phyloP scores from a whole-genome alignment of 495 filamentous ascomycete species.

The Daldinia bambusicola region DNA sequence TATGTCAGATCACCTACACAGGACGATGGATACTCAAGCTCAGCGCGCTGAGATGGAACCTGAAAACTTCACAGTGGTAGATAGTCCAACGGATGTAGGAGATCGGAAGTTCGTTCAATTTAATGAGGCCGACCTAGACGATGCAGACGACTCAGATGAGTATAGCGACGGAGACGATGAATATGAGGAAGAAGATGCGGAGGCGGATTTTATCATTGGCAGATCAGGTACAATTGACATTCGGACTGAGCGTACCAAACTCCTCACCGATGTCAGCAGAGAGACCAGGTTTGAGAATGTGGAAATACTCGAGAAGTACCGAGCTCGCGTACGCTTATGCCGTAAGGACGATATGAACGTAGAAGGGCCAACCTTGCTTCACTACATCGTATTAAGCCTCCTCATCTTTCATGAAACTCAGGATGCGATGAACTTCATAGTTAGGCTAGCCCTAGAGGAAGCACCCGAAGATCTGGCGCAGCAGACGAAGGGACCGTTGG shows the following conservation, averaged over 20 bases:
- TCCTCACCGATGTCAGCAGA: constrained; percentile 23
- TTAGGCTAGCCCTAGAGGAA: constrained; percentile 19
- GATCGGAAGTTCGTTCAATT: constrained; percentile 12
- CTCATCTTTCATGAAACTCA: constrained; percentile 23
- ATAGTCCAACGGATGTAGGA: background rate
- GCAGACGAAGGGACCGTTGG: constrained; percentile 22
- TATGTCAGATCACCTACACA: background rate
- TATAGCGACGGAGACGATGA: constrained; percentile 10
- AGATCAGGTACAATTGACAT: constrained; percentile 18
- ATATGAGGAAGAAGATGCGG: constrained; percentile 9
- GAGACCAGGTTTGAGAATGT: constrained; percentile 12
- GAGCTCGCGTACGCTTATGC: constrained; percentile 25
- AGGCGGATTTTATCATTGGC: constrained; percentile 14
- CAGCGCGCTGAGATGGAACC: background rate
- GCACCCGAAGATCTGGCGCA: constrained; percentile 15
- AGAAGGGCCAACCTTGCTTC: constrained; percentile 22
- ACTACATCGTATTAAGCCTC: constrained; percentile 22
- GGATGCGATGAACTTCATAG: constrained; percentile 27
- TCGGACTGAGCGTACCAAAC: constrained; percentile 22
- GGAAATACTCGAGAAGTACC: constrained; percentile 20
- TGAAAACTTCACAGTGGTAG: constrained; percentile 21
- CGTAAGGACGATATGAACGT: constrained; percentile 24
- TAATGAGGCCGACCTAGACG: constrained; percentile 9
- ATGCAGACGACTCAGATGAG: constrained; percentile 1
- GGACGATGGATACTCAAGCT: constrained; percentile 6